Evolutionary conservation across 2,329 filamentous ascomycete species (phyloP), one percentile per base, ranked within the genome.

Genomic region (Apiospora malaysiana): DNA sequence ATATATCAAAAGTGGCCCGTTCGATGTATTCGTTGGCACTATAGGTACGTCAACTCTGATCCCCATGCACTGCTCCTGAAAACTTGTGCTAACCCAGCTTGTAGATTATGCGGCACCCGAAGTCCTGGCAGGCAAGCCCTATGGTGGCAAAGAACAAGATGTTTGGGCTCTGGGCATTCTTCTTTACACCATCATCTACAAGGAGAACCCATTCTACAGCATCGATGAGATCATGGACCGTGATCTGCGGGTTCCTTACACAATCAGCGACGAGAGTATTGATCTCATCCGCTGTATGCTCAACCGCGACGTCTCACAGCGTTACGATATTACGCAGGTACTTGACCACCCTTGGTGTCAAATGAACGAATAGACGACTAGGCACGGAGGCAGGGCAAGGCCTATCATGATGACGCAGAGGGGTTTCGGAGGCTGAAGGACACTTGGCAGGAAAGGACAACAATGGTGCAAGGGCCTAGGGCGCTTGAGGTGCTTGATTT

Each of bases 171-270:
- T 99, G 21, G 96, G 96, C 32, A 98, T 99, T 78, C 88, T 99
- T 37, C 89, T 99, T 18, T 99, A 99, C 85, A 99, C 96, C 40
- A 98, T 99, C 78, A 93, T 98, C 78, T 99, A 99, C 88, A 99
- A 98, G 84, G 96, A 99, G 83, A 99, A 99, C 79, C 95, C 96
- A 0, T 99, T 98, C 82, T 98, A 98, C 87, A 97, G 93, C 82
- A 96, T 98, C 78, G 96, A 99, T 81, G 96, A 99, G 85, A 99
- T 99, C 78, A 97, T 98, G 89, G 96, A 99, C 80, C 95, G 95
- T 78, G 95, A 98, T 76, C 85, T 99, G 71, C 90, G 96, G 66
- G 92, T 99, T 40, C 96, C 96, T 0, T 98, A 93, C 80, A 89
- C 92, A 45, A 90, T 95, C 84, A 94, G 94, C 81, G 94, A 98